A percentile compares a stretch with the other conserved stretches of the same genome.
phyloP scores from a whole-genome alignment of 331 rosid species.

The Dryas integrifolia region DNA sequence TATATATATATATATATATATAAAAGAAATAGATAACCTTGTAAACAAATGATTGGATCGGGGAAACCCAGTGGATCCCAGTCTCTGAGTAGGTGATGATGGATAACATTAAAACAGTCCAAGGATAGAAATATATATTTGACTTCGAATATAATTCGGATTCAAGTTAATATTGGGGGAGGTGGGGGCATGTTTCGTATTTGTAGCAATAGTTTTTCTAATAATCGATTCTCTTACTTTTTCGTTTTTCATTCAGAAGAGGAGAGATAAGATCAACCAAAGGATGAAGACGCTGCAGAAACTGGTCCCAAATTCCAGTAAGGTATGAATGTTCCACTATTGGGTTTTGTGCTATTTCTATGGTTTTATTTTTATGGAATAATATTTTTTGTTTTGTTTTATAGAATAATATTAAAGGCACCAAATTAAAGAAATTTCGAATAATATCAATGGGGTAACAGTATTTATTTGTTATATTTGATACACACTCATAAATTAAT shows the following conservation, averaged over 20 bases:
- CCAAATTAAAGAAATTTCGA: too few relatives aligned
- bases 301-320: constrained; percentile 95
- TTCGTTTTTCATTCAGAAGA: constrained; percentile 50
- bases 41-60: constrained; percentile 7
- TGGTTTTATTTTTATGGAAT: not conserved
- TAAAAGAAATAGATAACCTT: not conserved
- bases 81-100: not conserved
- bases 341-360: constrained; percentile 26
- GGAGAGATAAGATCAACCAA: constrained; percentile 92
- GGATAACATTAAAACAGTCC: not conserved
- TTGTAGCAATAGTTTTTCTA: not conserved
- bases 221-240: not conserved
- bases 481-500: not conserved
- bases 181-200: not conserved
- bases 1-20: too few relatives aligned
- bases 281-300: constrained; percentile 90
- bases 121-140: not conserved
- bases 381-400: not conserved
- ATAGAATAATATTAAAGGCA: not conserved
- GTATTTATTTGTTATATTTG: too few relatives aligned
- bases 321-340: constrained; percentile 49
- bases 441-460: too few relatives aligned
- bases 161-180: not conserved
- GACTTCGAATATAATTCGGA: not conserved
- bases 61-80: not conserved